phyloP scores from a whole-genome alignment of 768 basidiomycete species.

The Boletales sp. region DNA sequence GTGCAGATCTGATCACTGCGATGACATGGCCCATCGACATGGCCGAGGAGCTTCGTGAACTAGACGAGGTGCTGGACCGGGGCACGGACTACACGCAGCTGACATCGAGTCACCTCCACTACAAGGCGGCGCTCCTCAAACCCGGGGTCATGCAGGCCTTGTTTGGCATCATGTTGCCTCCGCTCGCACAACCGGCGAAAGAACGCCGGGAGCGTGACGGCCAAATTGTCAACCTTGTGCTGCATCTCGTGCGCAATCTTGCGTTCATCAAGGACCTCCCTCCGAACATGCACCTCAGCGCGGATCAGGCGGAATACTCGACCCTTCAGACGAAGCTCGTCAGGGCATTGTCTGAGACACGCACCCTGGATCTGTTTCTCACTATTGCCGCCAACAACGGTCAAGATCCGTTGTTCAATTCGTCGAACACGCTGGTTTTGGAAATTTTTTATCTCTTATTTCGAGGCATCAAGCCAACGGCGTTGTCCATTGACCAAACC shows the following conservation, averaged over 20 bases:
- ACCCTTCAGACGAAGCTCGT: constrained; percentile 77
- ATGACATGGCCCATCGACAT: constrained; percentile 99
- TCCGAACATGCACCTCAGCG: constrained; percentile 62
- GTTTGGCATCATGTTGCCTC: constrained; percentile 73
- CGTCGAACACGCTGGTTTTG: constrained; percentile 85
- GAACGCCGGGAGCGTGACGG: constrained; percentile 78
- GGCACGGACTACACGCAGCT: constrained; percentile 89
- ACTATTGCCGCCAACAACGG: constrained; percentile 80
- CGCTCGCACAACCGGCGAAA: constrained; percentile 63
- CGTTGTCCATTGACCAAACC: constrained; percentile 55
- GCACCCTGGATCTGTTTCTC: constrained; percentile 73
- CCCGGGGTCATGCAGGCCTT: constrained; percentile 69
- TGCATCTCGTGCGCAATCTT: constrained; percentile 92
- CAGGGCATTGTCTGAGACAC: constrained; percentile 62
- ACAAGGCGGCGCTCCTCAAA: constrained; percentile 73
- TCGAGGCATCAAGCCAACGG: constrained; percentile 68
- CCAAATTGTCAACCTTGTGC: constrained; percentile 82
- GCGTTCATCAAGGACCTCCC: constrained; percentile 88
- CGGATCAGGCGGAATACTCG: constrained; percentile 77
- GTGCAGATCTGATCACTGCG: constrained; percentile 87
- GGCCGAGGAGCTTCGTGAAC: constrained; percentile 89
- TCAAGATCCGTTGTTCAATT: constrained; percentile 74
- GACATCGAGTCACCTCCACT: constrained; percentile 74
- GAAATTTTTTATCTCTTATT: constrained; percentile 93
- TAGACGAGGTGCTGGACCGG: constrained; percentile 74